Percentiles rank a stretch among this genome's conserved stretches.
phyloP scores from a whole-genome alignment of 2,329 filamentous ascomycete species.

The Stenocarpella maydis region DNA sequence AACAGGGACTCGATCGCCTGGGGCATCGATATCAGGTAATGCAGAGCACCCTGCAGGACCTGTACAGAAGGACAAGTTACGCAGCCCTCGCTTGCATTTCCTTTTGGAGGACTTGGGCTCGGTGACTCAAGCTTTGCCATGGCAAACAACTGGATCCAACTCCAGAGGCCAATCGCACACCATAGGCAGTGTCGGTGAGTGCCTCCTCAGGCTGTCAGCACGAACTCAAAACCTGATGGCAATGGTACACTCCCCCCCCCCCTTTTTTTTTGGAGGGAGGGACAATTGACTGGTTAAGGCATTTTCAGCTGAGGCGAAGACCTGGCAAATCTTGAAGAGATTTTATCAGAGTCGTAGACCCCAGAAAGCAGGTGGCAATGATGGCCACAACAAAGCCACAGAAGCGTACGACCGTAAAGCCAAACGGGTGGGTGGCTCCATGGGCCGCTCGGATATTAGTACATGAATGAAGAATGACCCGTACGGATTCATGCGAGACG shows the following conservation, averaged over 20 bases:
- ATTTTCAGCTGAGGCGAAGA: background rate
- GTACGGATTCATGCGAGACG: background rate
- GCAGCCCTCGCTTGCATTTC: background rate
- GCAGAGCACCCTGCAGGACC: constrained; percentile 13
- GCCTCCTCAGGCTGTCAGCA: background rate
- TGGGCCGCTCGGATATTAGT: background rate
- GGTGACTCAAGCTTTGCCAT: background rate
- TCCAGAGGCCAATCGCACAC: too few species aligned
- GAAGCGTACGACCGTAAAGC: background rate
- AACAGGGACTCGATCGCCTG: background rate
- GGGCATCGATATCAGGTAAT: constrained; percentile 4
- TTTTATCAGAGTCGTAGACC: background rate
- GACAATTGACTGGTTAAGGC: background rate
- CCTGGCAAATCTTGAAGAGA: background rate
- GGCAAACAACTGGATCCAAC: background rate
- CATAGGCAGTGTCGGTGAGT: background rate
- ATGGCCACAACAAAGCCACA: constrained; percentile 15
- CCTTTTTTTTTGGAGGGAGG: background rate
- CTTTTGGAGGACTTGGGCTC: background rate
- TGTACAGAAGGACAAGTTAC: background rate
- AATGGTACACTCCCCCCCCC: background rate
- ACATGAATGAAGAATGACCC: background rate
- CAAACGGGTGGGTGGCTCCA: background rate
- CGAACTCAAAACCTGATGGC: background rate
- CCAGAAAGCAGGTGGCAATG: background rate